A percentile compares a stretch with the other conserved stretches of the same genome.
These are phyloP conservation scores for Lactifluus hygrophoroides DNA, from an alignment of 768 basidiomycete genomes.

Conservation along the genomic window DNA sequence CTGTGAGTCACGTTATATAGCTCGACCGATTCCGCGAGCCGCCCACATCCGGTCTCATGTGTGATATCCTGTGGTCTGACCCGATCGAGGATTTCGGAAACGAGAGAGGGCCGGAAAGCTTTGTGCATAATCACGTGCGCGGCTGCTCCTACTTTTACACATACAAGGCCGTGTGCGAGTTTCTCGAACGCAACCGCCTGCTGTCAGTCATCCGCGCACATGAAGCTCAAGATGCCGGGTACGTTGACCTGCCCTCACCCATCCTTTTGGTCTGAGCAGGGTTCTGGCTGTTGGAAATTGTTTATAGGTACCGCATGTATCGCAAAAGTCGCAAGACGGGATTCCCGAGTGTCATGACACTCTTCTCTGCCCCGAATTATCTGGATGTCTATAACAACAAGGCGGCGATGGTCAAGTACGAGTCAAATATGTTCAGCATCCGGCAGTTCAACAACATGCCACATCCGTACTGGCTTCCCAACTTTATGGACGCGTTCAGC, in stretches of 20 bases:
- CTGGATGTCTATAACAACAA: slow-evolving; percentile 99
- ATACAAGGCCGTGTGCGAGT: slow-evolving; percentile 94
- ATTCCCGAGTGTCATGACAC: slow-evolving; percentile 99
- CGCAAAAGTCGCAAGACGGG: slow-evolving; percentile 97
- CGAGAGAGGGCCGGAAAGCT: slow-evolving; percentile 83
- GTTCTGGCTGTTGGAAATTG: background rate
- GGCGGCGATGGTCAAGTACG: slow-evolving; percentile 97
- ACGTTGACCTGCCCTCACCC: background rate
- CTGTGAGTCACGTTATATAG: slow-evolving; percentile 31
- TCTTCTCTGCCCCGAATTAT: slow-evolving; percentile 97
- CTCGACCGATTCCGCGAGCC: slow-evolving; percentile 98
- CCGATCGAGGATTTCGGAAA: slow-evolving; percentile 95
- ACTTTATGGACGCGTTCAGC: slow-evolving; percentile 97
- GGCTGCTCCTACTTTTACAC: slow-evolving; percentile 96
- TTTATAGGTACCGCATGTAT: slow-evolving; percentile 87
- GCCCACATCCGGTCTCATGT: slow-evolving; percentile 96
- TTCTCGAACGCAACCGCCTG: slow-evolving; percentile 94
- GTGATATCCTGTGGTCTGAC: slow-evolving; percentile 97
- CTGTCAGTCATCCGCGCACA: slow-evolving; percentile 96
- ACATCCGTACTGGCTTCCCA: slow-evolving; percentile 92
- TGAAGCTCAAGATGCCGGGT: slow-evolving; percentile 97
- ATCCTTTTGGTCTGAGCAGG: background rate
- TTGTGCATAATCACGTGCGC: slow-evolving; percentile 92
- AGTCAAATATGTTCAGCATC: slow-evolving; percentile 98
- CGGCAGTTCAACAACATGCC: slow-evolving; percentile 96